Evolutionary conservation across 441 rosid genomes (phyloP).

Genomic region (Bocquillonia castaneifolia): DNA sequence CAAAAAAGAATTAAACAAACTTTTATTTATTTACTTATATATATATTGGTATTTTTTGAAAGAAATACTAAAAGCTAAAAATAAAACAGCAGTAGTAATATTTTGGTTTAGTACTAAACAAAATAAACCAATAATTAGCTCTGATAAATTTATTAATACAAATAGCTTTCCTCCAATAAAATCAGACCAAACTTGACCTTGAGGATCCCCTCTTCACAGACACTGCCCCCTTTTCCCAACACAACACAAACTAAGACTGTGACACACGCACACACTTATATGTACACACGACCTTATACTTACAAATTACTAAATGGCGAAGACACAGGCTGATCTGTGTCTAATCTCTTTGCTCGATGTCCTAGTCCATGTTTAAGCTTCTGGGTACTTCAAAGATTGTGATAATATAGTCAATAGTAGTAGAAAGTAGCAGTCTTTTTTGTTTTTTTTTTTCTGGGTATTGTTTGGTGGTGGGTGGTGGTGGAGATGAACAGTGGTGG

Average conservation of each 20-base stretch:
- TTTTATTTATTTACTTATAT: too few species aligned
- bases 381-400: background rate
- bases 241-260: constrained; percentile 15
- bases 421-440: background rate
- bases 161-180: constrained; percentile 9
- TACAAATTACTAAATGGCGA: constrained; percentile 16
- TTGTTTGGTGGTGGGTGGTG: constrained; percentile 26
- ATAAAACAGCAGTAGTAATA: too few species aligned
- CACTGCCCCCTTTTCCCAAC: constrained; percentile 28
- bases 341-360: constrained; percentile 22
- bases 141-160: background rate
- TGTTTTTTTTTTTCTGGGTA: too few species aligned
- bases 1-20: too few species aligned
- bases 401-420: constrained; percentile 2
- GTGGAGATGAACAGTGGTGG: constrained; percentile 24
- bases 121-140: background rate
- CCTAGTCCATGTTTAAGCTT: constrained; percentile 23
- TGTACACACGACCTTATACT: background rate
- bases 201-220: constrained; percentile 27
- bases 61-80: too few species aligned
- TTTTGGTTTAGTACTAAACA: background rate
- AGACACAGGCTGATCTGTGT: constrained; percentile 34
- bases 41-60: too few species aligned
- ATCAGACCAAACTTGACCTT: constrained; percentile 27
- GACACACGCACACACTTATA: constrained; percentile 13